Evolutionary conservation across 306 rosid genomes (phyloP).

Genomic region (Cicer bijugum): DNA sequence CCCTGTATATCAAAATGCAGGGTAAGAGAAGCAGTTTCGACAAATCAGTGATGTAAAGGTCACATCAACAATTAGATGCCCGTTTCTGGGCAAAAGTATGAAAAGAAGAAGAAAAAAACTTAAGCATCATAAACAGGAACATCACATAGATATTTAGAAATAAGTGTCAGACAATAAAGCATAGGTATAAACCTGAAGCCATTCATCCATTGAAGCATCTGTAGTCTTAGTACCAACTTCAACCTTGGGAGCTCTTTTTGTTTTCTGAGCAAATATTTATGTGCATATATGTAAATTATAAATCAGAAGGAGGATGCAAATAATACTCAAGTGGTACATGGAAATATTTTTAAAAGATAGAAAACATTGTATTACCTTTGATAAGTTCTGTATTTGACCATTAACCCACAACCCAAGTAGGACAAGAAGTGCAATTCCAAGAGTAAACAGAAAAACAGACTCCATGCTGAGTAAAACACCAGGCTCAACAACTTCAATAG

Average conservation of each 20-base stretch:
- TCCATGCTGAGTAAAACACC: slow-evolving; percentile 75
- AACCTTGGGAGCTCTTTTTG: slow-evolving; percentile 87
- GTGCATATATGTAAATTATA: slow-evolving; percentile 1
- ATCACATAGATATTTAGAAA: not conserved
- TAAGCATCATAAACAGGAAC: not conserved
- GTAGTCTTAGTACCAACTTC: slow-evolving; percentile 85
- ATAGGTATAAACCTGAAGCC: slow-evolving; percentile 82
- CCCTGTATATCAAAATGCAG: slow-evolving; percentile 61
- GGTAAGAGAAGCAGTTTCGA: not conserved
- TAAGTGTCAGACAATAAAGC: slow-evolving; percentile 4
- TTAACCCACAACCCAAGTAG: slow-evolving; percentile 79
- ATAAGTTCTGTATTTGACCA: slow-evolving; percentile 76
- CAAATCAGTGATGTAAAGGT: not conserved
- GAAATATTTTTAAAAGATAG: not conserved
- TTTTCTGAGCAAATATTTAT: slow-evolving; percentile 59
- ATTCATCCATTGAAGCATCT: slow-evolving; percentile 81
- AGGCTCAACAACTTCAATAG: slow-evolving; percentile 80
- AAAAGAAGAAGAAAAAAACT: not conserved
- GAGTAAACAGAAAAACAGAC: slow-evolving; percentile 81
- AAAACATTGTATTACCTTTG: slow-evolving; percentile 66
- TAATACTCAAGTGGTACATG: not conserved
- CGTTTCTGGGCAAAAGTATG: not conserved
- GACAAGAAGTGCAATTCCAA: slow-evolving; percentile 76
- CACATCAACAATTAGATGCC: not conserved
- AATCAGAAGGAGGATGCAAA: slow-evolving; percentile 19